Conservation (phyloP, 2,329 filamentous ascomycete species). For the Neopestalotiopsis rosae region DNA sequence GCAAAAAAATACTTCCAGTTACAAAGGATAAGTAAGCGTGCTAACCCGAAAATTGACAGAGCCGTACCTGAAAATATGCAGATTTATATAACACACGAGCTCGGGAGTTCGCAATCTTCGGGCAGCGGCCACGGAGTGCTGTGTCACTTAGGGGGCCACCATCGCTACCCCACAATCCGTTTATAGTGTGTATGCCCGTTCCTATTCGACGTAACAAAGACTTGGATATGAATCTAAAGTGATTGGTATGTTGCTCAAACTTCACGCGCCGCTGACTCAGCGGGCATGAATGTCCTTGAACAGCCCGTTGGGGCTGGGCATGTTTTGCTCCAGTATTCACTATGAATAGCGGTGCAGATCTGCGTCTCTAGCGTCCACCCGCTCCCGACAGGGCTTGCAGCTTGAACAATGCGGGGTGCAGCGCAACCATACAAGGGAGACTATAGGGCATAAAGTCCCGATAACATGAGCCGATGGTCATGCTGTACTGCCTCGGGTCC, state of each 20-base stretch:
- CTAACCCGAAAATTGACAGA: background rate
- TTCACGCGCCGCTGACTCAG: background rate
- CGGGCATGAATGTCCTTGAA: background rate
- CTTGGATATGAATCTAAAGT: no score
- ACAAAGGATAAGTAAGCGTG: background rate
- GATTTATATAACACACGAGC: background rate
- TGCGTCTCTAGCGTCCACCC: background rate
- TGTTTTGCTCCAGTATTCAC: background rate
- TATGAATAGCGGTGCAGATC: background rate
- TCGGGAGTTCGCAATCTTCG: slow-evolving; percentile 3
- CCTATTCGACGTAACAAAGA: no score
- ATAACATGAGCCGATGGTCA: no score
- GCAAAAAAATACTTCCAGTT: no score
- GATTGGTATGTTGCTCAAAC: no score
- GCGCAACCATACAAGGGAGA: background rate
- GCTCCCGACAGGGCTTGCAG: background rate
- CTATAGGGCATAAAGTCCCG: background rate
- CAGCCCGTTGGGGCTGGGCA: background rate
- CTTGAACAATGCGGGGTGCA: background rate
- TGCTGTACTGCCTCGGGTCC: no score
- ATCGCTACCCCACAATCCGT: background rate
- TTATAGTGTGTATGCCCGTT: no score
- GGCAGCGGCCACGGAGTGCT: background rate
- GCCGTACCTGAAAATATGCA: background rate
- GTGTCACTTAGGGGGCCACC: background rate